Percentiles rank a stretch among this genome's conserved stretches.
phyloP scores from a whole-genome alignment of 202 grass and related monocot genomes.

The Setaria italica region DNA sequence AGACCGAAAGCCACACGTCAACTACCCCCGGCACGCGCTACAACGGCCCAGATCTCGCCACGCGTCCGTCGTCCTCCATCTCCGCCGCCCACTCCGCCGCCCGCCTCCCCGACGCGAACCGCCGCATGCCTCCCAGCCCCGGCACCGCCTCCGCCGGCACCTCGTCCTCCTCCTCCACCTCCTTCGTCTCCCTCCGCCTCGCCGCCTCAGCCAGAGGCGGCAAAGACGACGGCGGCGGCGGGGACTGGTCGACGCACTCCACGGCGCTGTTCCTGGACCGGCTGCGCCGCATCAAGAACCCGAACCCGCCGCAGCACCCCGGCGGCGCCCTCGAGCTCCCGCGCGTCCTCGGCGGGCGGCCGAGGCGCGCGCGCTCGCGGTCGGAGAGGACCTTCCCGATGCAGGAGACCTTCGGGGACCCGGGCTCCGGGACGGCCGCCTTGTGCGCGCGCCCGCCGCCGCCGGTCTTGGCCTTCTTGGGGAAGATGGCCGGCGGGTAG shows the following conservation, averaged over 20 bases:
- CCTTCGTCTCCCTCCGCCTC: not conserved
- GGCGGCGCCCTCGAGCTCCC: not conserved
- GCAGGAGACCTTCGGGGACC: slow-evolving; percentile 90
- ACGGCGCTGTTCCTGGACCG: slow-evolving; percentile 39
- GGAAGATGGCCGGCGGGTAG: slow-evolving; percentile 66
- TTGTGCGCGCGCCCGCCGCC: slow-evolving; percentile 58
- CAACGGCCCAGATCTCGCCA: slow-evolving; percentile 55
- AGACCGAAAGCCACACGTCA: slow-evolving; percentile 5
- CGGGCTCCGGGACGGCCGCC: slow-evolving; percentile 64
- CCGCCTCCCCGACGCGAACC: slow-evolving; percentile 67
- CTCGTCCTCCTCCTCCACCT: not conserved
- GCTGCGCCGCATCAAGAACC: slow-evolving; percentile 43
- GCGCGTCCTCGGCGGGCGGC: not conserved
- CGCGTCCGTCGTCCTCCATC: slow-evolving; percentile 34
- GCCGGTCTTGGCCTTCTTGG: slow-evolving; percentile 59
- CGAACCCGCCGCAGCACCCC: slow-evolving; percentile 57
- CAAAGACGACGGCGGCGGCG: not conserved
- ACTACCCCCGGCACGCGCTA: slow-evolving; percentile 20
- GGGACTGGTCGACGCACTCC: slow-evolving; percentile 40
- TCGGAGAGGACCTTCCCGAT: slow-evolving; percentile 86
- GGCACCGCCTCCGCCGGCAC: slow-evolving; percentile 12
- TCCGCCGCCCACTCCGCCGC: slow-evolving; percentile 54
- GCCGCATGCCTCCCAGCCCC: slow-evolving; percentile 54
- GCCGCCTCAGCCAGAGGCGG: not conserved
- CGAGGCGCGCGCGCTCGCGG: slow-evolving; percentile 35